Percentiles rank a stretch among this genome's conserved stretches.
phyloP scores from a whole-genome alignment of 1,139 yeast species.

The Wickerhamiella infanticola region DNA sequence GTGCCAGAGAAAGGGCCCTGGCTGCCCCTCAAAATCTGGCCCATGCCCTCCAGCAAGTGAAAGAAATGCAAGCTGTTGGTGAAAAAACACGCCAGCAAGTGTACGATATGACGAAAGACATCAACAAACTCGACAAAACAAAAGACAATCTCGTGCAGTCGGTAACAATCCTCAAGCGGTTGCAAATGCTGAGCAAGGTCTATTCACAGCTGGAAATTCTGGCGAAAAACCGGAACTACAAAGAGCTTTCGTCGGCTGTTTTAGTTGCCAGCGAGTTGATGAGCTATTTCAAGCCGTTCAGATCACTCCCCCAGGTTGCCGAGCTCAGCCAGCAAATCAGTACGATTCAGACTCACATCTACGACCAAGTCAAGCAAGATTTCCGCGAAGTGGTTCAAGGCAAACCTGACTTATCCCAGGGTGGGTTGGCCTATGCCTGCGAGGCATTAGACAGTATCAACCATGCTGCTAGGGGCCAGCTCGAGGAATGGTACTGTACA shows the following conservation, averaged over 20 bases:
- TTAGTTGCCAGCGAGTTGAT: constrained; percentile 70
- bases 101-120: constrained; percentile 55
- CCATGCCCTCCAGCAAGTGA: constrained; percentile 26
- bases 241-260: constrained; percentile 49
- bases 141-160: constrained; percentile 70
- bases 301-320: constrained; percentile 73
- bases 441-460: constrained; percentile 46
- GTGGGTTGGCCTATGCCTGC: constrained; percentile 45
- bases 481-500: constrained; percentile 62
- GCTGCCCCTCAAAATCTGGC: constrained; percentile 24
- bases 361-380: constrained; percentile 61
- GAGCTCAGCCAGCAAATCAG: constrained; percentile 47
- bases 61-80: constrained; percentile 36
- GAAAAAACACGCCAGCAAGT: constrained; percentile 47
- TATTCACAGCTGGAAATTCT: constrained; percentile 45
- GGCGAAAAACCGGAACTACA: constrained; percentile 38
- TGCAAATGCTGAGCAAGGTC: constrained; percentile 76
- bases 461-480: constrained; percentile 31
- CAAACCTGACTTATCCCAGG: constrained; percentile 8
- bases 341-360: constrained; percentile 46
- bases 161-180: constrained; percentile 71
- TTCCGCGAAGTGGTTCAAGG: constrained; percentile 24
- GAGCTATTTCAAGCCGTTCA: constrained; percentile 62
- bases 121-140: constrained; percentile 62
- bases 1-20: constrained; percentile 12